Evolutionary conservation across 495 filamentous ascomycete species (phyloP).

Genomic region (Pseudoneurospora amorphoporcata): DNA sequence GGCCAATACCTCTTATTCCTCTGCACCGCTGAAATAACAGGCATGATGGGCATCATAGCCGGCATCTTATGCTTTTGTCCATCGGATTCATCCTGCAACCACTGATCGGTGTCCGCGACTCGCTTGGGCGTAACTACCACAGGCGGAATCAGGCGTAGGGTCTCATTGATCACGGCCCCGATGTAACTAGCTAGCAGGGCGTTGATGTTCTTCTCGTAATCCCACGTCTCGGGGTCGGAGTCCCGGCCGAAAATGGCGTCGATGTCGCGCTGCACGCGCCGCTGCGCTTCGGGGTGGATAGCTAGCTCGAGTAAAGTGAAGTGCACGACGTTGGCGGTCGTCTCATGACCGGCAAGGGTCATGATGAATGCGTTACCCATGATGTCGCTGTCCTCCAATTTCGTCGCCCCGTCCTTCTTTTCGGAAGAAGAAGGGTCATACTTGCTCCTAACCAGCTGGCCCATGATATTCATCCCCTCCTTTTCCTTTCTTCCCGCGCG

Average conservation of each 20-base stretch:
- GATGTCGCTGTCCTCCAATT: slow-evolving; percentile 48
- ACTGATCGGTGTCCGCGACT: slow-evolving; percentile 37
- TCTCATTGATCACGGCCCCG: slow-evolving; percentile 60
- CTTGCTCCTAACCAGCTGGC: slow-evolving; percentile 38
- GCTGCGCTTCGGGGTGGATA: slow-evolving; percentile 45
- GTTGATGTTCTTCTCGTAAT: slow-evolving; percentile 50
- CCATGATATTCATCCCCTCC: slow-evolving; percentile 57
- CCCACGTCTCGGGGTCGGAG: slow-evolving; percentile 43
- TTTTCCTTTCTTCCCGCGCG: slow-evolving; percentile 28
- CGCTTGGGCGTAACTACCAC: slow-evolving; percentile 53
- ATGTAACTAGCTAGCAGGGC: slow-evolving; percentile 48
- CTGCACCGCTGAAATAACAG: slow-evolving; percentile 29
- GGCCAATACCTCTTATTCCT: slow-evolving; percentile 59
- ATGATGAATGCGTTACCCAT: slow-evolving; percentile 64
- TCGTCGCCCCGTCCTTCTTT: background rate
- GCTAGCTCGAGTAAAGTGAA: slow-evolving; percentile 53
- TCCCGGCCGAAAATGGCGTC: slow-evolving; percentile 41
- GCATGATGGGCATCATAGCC: slow-evolving; percentile 27
- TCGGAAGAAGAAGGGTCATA: slow-evolving; percentile 24
- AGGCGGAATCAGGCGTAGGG: slow-evolving; percentile 52
- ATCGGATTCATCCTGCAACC: slow-evolving; percentile 21
- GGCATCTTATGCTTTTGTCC: slow-evolving; percentile 43
- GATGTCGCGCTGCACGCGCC: slow-evolving; percentile 49
- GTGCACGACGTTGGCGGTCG: slow-evolving; percentile 56
- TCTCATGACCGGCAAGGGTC: slow-evolving; percentile 63